Evolutionary conservation across 306 rosid species (phyloP), one percentile per base, ranked within the genome.

Genomic region (Cercis canadensis): DNA sequence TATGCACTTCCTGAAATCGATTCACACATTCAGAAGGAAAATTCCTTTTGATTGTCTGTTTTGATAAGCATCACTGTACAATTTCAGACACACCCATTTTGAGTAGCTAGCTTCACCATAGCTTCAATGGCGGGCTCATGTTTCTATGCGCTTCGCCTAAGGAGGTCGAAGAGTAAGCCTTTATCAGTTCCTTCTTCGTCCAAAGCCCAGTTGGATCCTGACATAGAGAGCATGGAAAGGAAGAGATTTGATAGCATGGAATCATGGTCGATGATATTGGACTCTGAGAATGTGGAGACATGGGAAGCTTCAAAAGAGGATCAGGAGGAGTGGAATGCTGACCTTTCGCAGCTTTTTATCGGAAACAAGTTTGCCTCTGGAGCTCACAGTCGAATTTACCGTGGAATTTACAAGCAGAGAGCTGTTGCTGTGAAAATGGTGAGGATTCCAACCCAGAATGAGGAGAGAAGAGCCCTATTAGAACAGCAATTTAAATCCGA

Each of bases 341-440:
- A 93, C 58, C 92, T 93, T 46, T 93, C 98, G 5, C 98, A 93
- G 74, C 92, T 93, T 14, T 93, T 90, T 75, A 93, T 93, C 0
- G 98, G 98, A 4, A 93, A 90, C 89, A 93, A 93, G 75, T 93
- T 93, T 21, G 98, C 97, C 0, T 93, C 98, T 0, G 98, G 97
- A 34, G 98, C 98, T 45, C 96, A 93, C 40, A 93, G 98, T 76
- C 45, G 98, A 18, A 93, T 93, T 46, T 93, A 93, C 80, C 90
- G 98, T 21, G 98, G 98, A 54, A 93, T 93, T 76, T 93, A 93
- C 86, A 93, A 87, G 87, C 98, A 93, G 82, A 80, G 94, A 81
- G 98, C 98, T 2, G 98, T 93, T 52, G 98, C 98, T 59, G 98
- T 93, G 33, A 93, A 93, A 85, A 93, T 93, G 98, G 98, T 93